Evolutionary conservation across 164 flowering plant genomes (phyloP).

Genomic region (Cinnamomum chago): DNA sequence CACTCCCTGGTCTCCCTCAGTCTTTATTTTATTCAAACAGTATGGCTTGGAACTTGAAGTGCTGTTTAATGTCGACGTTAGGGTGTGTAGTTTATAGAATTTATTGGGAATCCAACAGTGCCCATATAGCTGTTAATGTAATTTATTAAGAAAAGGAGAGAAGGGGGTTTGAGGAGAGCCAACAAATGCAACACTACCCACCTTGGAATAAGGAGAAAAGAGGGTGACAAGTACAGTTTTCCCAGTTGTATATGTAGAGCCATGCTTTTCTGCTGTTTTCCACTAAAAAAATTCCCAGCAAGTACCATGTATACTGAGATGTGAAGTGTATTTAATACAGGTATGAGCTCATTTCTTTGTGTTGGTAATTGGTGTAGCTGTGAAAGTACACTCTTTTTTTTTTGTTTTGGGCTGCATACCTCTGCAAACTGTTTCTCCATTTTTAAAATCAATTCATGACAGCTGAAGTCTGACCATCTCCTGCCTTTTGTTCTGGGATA

Average conservation of each 20-base stretch:
- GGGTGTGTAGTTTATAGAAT: neutral
- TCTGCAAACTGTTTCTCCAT: neutral
- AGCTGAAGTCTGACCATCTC: neutral
- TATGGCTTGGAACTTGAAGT: neutral
- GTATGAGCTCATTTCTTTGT: neutral
- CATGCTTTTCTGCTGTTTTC: neutral
- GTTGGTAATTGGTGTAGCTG: neutral
- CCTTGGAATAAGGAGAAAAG: neutral
- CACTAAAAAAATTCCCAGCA: neutral
- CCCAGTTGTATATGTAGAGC: neutral
- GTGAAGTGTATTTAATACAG: neutral
- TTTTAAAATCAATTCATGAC: neutral
- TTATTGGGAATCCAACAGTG: neutral
- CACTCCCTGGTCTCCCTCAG: neutral
- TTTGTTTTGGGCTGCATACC: neutral
- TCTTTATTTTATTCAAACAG: no score
- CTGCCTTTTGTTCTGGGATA: neutral
- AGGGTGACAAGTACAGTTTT: neutral
- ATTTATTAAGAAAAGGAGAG: neutral
- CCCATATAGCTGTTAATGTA: neutral
- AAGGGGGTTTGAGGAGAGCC: neutral
- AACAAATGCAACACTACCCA: neutral
- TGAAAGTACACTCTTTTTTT: neutral
- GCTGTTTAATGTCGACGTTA: neutral
- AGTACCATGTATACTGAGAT: neutral